A percentile compares a stretch with the other conserved stretches of the same genome.
Conservation (phyloP, 805 yeast genomes). For the Myxozyma kluyveri region DNA sequence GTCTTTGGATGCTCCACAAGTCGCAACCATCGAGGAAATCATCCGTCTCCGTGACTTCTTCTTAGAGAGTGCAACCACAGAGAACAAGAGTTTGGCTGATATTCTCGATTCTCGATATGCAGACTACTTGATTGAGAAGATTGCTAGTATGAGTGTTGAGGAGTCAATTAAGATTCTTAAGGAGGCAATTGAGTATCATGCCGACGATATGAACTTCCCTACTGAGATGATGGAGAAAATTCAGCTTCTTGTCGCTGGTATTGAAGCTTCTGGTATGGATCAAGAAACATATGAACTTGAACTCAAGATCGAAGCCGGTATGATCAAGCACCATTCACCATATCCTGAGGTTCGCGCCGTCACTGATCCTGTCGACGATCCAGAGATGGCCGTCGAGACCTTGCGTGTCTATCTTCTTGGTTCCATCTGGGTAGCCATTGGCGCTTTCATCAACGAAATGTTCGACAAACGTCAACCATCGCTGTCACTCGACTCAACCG, state of each 20-base stretch:
- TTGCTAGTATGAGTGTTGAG: slow-evolving; percentile 38
- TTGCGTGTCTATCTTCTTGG: slow-evolving; percentile 53
- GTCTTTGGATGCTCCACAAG: too few relatives aligned
- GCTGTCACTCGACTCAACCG: slow-evolving; percentile 50
- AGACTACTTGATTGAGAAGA: slow-evolving; percentile 45
- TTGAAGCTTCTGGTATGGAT: slow-evolving; percentile 49
- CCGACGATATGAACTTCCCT: slow-evolving; percentile 48
- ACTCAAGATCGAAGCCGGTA: slow-evolving; percentile 39
- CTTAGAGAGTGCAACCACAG: too few relatives aligned
- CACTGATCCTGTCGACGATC: slow-evolving; percentile 44
- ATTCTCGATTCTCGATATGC: slow-evolving; percentile 24
- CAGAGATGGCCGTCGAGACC: slow-evolving; percentile 47
- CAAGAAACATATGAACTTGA: slow-evolving; percentile 42
- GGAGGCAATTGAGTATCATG: slow-evolving; percentile 41
- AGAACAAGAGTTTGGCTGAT: too few relatives aligned
- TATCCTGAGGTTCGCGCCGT: slow-evolving; percentile 50
- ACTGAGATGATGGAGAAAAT: slow-evolving; percentile 39
- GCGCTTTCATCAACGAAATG: slow-evolving; percentile 57
- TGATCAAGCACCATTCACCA: slow-evolving; percentile 22
- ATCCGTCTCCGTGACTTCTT: too few relatives aligned
- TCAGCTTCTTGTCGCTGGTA: slow-evolving; percentile 26
- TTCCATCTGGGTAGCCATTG: slow-evolving; percentile 51
- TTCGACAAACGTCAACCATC: slow-evolving; percentile 57
- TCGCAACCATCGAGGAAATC: too few relatives aligned
- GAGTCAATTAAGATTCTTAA: slow-evolving; percentile 43